Conservation (phyloP, 2,329 filamentous ascomycete genomes). For the Aspergillus ochraceoroseus region DNA sequence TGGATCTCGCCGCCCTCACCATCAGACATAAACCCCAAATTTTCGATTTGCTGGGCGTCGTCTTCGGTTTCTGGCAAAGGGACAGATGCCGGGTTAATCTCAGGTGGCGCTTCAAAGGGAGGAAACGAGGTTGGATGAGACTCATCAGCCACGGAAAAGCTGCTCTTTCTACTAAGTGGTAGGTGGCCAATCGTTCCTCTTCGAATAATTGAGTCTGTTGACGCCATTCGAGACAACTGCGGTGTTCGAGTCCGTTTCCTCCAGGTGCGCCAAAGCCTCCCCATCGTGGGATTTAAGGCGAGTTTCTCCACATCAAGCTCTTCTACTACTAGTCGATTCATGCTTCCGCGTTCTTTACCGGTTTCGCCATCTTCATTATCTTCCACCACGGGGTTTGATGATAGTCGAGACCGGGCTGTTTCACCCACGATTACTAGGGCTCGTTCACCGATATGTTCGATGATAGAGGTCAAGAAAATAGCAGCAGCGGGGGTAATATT, state of each 20-base stretch:
- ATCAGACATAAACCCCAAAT: conserved; percentile 61
- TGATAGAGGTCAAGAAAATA: conserved; percentile 90
- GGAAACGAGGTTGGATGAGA: conserved; percentile 11
- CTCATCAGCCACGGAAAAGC: conserved; percentile 35
- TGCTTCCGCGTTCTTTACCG: conserved; percentile 48
- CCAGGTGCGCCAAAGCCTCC: conserved; percentile 90
- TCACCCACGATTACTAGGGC: conserved; percentile 81
- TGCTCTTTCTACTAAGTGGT: conserved; percentile 37
- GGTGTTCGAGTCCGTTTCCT: conserved; percentile 61
- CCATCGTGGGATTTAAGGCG: conserved; percentile 80
- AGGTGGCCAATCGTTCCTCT: conserved; percentile 24
- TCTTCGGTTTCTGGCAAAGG: conserved; percentile 31
- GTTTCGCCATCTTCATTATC: conserved; percentile 52
- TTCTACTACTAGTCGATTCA: conserved; percentile 67
- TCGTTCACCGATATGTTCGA: conserved; percentile 92
- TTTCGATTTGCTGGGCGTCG: conserved; percentile 66
- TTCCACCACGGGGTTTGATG: conserved; percentile 46
- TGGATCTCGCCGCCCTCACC: conserved; percentile 53
- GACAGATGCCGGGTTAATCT: conserved; percentile 32
- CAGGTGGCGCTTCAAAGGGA: conserved; percentile 17
- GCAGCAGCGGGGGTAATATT: conserved; percentile 84
- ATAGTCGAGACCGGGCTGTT: conserved; percentile 56
- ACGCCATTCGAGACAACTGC: conserved; percentile 40
- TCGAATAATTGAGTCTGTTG: conserved; percentile 38
- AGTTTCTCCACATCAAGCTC: conserved; percentile 91